Base-by-base conservation (phyloP, 2,329 filamentous ascomycete species). In the Alternaria arborescens region DNA sequence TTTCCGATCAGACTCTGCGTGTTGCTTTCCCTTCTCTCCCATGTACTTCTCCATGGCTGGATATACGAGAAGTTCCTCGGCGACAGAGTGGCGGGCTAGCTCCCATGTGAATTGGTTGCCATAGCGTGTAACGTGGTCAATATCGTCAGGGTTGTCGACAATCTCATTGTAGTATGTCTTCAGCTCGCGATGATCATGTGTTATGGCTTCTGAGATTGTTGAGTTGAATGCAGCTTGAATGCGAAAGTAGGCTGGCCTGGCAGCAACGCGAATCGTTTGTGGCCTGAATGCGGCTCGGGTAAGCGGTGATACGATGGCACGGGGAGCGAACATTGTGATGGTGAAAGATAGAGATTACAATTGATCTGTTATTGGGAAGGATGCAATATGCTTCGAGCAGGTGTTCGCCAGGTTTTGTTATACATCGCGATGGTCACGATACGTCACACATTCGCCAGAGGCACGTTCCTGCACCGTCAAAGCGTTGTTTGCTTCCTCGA, bases 101-200 rank as follows among this genome's bases (percentile, higher is more conserved):
- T 85, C 82, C 84, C 84, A 85, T 14, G 80, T 81, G 61, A 86
- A 83, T 59, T 84, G 80, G 55, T 86, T 86, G 57, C 83, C 80
- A 60, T 77, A 85, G 12, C 81, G 78, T 6, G 74, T 76, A 55
- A 81, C 78, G 26, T 81, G 76, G 32, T 84, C 82, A 32, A 69
- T 66, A 52, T 84, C 79, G 16, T 58, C 40, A 1, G 61, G 60
- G n/a, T 66, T 55, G 41, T 78, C 76, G 58, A 82, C 62, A 36
- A 85, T 77, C 16, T 79, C 78, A 18, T 81, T 71, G 68, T 84
- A 84, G 64, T 79, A 81, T 3, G 75, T 62, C 55, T 81, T 75
- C 24, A 84, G 68, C 38, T 80, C 72, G 14, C 72, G 71, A 56
- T 84, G 81, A 64, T 83, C 82, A 18, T 65, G 59, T 44, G 73